Evolutionary conservation across 2,329 filamentous ascomycete species (phyloP).

Genomic region (Pestalotiopsis sp.): DNA sequence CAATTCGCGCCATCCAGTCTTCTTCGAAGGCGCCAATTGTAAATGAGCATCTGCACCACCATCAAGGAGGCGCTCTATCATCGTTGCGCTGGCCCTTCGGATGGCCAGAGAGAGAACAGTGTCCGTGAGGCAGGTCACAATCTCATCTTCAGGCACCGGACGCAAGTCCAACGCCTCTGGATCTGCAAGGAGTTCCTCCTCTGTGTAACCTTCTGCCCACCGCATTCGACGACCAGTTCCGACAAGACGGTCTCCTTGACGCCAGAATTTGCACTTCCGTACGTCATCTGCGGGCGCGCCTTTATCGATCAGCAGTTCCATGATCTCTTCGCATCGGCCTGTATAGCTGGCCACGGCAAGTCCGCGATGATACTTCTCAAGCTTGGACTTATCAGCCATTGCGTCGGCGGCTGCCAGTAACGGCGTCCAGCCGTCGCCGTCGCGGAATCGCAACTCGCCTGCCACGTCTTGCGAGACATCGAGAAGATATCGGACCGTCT

Average conservation of each 20-base stretch:
- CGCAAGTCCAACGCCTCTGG: not conserved
- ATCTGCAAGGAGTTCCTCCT: not conserved
- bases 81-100: not conserved
- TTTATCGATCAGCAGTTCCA: not conserved
- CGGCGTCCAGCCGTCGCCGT: not conserved
- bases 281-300: not conserved
- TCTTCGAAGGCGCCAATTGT: not conserved
- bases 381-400: not conserved
- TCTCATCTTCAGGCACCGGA: not conserved
- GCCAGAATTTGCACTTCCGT: not conserved
- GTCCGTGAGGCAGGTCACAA: not conserved
- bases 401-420: not conserved
- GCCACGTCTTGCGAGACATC: not conserved
- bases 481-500: not conserved
- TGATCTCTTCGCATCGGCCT: not conserved
- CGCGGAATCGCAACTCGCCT: not conserved
- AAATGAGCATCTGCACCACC: not conserved
- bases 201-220: not conserved
- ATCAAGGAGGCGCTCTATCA: not conserved
- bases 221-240: not conserved
- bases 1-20: not conserved
- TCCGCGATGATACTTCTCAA: not conserved
- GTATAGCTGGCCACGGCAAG: not conserved
- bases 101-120: slow-evolving; percentile 4
- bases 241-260: not conserved